Base-by-base conservation (phyloP, 2,329 filamentous ascomycete species). In the Colletotrichum theobromicola region DNA sequence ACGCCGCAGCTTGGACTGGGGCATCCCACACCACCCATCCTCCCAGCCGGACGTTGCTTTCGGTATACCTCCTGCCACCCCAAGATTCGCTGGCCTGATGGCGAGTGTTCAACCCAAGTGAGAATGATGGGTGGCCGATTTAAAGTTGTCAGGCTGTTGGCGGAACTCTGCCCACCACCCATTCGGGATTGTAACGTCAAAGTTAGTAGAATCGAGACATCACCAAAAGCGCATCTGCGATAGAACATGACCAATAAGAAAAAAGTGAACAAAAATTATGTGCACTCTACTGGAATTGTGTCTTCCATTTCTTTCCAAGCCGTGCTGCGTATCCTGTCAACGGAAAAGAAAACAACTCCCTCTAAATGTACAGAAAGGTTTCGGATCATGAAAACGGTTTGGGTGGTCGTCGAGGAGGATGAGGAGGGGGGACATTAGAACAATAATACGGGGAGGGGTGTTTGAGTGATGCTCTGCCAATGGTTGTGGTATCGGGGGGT, bases 221-320 rank as follows among this genome's bases (percentile, higher is more conserved):
- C 30, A 18, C 28, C 10, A 5, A 21, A 15, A 30, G 28, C 18
- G 26, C 21, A 10, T 7, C 28, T 18, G 32, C 69, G 28, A 26
- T 18, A 4, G 15, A 42, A 26, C 18, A 21, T 46, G 42, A 10
- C 4, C 21, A 21, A 13, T 7, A n/a, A 24, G n/a, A 34, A 10
- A n/a, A 15, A 24, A 21, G 18, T n/a, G 12, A 53, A 16, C 16
- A n/a, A 71, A 55, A 30, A 61, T 26, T 37, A 46, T 74, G 67
- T 72, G 72, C 55, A 70, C 68, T 79, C 70, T 81, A 58, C 71
- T 76, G 67, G 71, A 73, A 74, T 60, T 63, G 70, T 73, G 62
- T 75, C 76, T 67, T 67, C 67, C 67, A 76, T 77, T 76, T 60
- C 67, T 77, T 77, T 70, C 76, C 67, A 72, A 72, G 72, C 67